Evolutionary conservation across 306 rosid genomes (phyloP).

Genomic region (Cucurbita pepo): DNA sequence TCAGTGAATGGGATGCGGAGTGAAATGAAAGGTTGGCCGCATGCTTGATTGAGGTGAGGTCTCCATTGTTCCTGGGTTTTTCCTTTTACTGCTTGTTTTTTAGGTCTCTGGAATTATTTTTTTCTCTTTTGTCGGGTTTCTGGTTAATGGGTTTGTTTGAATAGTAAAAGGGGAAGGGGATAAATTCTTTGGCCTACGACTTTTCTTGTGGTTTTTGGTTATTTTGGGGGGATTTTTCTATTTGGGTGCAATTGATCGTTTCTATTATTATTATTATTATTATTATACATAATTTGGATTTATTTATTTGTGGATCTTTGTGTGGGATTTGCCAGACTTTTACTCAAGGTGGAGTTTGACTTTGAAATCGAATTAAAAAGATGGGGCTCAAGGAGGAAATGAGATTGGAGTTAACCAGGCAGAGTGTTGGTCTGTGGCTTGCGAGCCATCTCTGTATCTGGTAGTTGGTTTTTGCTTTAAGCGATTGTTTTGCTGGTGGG

Average conservation of each 20-base stretch:
- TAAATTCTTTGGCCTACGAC: no score
- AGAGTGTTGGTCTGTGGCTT: not conserved
- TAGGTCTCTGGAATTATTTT: not conserved
- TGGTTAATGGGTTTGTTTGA: not conserved
- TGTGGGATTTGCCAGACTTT: slow-evolving; percentile 49
- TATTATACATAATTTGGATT: not conserved
- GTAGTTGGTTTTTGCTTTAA: slow-evolving; percentile 10
- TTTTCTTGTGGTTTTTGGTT: no score
- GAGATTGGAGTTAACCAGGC: slow-evolving; percentile 19
- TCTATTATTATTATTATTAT: no score
- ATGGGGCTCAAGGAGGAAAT: slow-evolving; percentile 7
- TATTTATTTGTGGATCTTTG: slow-evolving; percentile 17
- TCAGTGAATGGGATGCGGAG: not conserved
- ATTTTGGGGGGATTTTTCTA: no score
- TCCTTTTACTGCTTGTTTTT: not conserved
- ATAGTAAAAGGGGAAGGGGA: not conserved
- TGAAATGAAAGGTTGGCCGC: not conserved
- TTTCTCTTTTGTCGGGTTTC: not conserved
- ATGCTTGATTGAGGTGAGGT: not conserved
- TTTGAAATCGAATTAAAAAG: slow-evolving; percentile 22
- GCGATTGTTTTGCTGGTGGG: slow-evolving; percentile 22
- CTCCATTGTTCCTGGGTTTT: not conserved
- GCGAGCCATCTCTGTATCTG: not conserved
- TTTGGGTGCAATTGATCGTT: no score
- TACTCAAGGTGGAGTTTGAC: slow-evolving; percentile 59